Conservation (phyloP, 192 early-diverging fungal genomes). For the Geranomyces variabilis region DNA sequence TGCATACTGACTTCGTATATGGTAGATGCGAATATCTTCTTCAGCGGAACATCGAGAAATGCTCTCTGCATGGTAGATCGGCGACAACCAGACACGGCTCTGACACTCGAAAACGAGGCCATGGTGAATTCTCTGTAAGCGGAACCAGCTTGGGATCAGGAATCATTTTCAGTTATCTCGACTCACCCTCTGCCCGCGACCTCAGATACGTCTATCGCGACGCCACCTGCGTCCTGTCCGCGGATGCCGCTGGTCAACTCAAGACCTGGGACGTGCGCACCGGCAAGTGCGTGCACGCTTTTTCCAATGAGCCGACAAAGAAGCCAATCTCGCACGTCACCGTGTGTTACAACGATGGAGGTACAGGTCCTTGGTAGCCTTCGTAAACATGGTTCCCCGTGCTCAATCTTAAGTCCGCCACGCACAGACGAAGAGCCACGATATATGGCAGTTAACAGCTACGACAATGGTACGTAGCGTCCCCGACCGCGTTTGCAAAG, state of each 20-base stretch:
- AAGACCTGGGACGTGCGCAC: constrained; percentile 93
- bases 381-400: background rate
- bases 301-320: constrained; percentile 65
- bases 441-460: constrained; percentile 89
- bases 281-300: constrained; percentile 55
- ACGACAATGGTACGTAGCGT: constrained; percentile 78
- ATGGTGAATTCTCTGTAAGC: constrained; percentile 81
- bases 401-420: background rate
- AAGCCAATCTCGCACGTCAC: constrained; percentile 81
- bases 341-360: constrained; percentile 50
- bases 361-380: constrained; percentile 5
- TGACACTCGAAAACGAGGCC: constrained; percentile 62
- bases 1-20: background rate
- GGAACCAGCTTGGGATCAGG: too few species aligned
- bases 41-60: constrained; percentile 78
- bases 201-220: constrained; percentile 66
- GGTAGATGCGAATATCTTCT: constrained; percentile 75
- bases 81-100: constrained; percentile 40
- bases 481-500: background rate
- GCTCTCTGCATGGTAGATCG: constrained; percentile 69
- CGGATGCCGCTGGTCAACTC: constrained; percentile 82
- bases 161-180: background rate
- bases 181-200: too few species aligned
- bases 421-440: constrained; percentile 61
- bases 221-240: constrained; percentile 73